phyloP scores from a whole-genome alignment of 768 basidiomycete genomes.

The Psilocybe tampanensis region DNA sequence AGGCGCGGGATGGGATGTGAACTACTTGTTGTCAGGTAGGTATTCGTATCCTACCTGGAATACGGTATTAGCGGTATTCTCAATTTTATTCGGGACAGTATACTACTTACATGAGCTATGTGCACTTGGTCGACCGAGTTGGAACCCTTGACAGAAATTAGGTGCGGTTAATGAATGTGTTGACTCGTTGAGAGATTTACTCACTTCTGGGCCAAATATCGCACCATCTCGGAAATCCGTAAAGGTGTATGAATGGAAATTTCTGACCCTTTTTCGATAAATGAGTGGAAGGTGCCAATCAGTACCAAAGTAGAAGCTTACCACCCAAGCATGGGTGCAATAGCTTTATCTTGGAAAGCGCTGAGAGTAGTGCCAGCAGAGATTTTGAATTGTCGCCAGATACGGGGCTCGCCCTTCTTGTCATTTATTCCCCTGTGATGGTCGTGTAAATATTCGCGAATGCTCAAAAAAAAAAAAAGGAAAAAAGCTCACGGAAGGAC shows the following conservation, averaged over 20 bases:
- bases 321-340: slow-evolving; percentile 38
- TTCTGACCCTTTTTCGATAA: too few species aligned
- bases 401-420: slow-evolving; percentile 23
- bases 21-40: slow-evolving; percentile 28
- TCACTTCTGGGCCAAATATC: slow-evolving; percentile 34
- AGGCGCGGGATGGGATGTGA: background rate
- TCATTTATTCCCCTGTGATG: slow-evolving; percentile 10
- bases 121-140: slow-evolving; percentile 22
- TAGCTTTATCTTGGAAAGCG: slow-evolving; percentile 35
- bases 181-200: background rate
- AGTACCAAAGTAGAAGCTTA: slow-evolving; percentile 10
- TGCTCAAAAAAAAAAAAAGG: too few species aligned
- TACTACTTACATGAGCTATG: slow-evolving; percentile 15
- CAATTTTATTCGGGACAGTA: background rate
- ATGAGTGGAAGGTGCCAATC: too few species aligned
- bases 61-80: too few species aligned
- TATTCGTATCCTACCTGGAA: slow-evolving; percentile 31
- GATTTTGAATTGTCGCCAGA: slow-evolving; percentile 34
- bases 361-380: slow-evolving; percentile 34
- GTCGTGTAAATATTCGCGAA: background rate
- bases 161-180: background rate
- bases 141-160: slow-evolving; percentile 5
- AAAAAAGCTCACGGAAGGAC: slow-evolving; percentile 12
- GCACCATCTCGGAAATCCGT: slow-evolving; percentile 35
- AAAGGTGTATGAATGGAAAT: slow-evolving; percentile 33